A percentile compares a stretch with the other conserved stretches of the same genome.
Evolutionary conservation across 495 filamentous ascomycete species (phyloP).

Genomic region (Hyaloscypha variabilis): DNA sequence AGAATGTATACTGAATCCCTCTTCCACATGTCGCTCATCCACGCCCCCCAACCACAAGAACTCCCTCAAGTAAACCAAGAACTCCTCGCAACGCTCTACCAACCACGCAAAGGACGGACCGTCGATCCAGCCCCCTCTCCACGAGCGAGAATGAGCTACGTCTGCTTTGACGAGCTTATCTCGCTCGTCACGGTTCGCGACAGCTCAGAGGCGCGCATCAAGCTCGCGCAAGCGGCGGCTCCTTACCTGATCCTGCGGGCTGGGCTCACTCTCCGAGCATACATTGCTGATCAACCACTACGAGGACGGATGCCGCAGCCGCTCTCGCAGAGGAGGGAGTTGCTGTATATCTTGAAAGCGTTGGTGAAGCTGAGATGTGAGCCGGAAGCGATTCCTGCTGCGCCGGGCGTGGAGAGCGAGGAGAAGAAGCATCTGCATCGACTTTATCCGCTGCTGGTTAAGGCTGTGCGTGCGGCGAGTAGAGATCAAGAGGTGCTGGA

Average conservation of each 20-base stretch:
- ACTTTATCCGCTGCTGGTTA: constrained; percentile 79
- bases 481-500: constrained; percentile 62
- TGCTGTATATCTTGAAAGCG: constrained; percentile 68
- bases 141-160: constrained; percentile 73
- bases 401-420: constrained; percentile 55
- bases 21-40: constrained; percentile 84
- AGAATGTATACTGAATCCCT: constrained; percentile 73
- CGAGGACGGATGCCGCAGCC: constrained; percentile 93
- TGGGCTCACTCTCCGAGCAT: constrained; percentile 76
- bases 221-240: constrained; percentile 75
- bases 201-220: constrained; percentile 32
- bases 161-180: constrained; percentile 81
- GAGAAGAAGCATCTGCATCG: constrained; percentile 72
- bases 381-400: constrained; percentile 69
- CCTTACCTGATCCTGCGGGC: constrained; percentile 84
- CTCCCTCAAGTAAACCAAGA: constrained; percentile 53
- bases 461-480: constrained; percentile 68
- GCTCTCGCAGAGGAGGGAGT: constrained; percentile 73
- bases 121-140: constrained; percentile 64
- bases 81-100: constrained; percentile 65
- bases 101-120: constrained; percentile 68
- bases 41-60: constrained; percentile 67
- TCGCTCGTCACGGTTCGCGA: constrained; percentile 61
- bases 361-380: constrained; percentile 70
- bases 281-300: constrained; percentile 90